A percentile compares a stretch with the other conserved stretches of the same genome.
These are phyloP conservation scores for Lachnellula cervina DNA, from an alignment of 2,329 filamentous ascomycete species.

Conservation along the genomic window DNA sequence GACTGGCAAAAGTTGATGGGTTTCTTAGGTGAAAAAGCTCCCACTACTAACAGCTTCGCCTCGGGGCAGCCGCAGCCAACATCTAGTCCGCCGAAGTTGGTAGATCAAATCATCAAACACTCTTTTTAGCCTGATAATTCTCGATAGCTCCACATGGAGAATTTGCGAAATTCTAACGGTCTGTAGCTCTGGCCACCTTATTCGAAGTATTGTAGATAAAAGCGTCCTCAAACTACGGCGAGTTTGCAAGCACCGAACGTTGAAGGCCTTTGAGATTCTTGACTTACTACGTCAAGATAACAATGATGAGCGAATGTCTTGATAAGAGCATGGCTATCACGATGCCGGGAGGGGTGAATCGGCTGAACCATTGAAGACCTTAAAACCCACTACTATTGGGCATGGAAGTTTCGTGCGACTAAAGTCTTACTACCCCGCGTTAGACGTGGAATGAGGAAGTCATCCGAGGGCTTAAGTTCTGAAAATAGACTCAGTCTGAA, in stretches of 20 bases:
- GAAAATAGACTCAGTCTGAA: constrained; percentile 49
- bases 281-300: too few relatives aligned
- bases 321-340: neutral
- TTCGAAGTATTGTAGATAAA: neutral
- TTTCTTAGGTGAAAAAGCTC: too few relatives aligned
- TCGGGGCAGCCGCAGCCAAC: too few relatives aligned
- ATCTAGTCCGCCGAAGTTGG: too few relatives aligned
- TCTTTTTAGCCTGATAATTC: too few relatives aligned
- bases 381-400: neutral
- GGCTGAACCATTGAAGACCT: neutral
- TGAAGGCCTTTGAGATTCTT: neutral
- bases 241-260: neutral
- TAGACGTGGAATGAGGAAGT: neutral
- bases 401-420: neutral
- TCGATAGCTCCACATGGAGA: too few relatives aligned
- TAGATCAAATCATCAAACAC: too few relatives aligned
- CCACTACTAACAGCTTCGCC: too few relatives aligned
- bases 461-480: neutral
- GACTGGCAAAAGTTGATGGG: too few relatives aligned
- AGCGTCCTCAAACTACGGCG: neutral
- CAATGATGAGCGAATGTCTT: neutral
- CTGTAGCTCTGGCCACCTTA: too few relatives aligned
- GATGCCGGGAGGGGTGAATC: neutral
- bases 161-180: too few relatives aligned
- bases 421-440: neutral